A percentile compares a stretch with the other conserved stretches of the same genome.
Conservation (phyloP, 257 asterid species). For the Rubia yunnanensis region DNA sequence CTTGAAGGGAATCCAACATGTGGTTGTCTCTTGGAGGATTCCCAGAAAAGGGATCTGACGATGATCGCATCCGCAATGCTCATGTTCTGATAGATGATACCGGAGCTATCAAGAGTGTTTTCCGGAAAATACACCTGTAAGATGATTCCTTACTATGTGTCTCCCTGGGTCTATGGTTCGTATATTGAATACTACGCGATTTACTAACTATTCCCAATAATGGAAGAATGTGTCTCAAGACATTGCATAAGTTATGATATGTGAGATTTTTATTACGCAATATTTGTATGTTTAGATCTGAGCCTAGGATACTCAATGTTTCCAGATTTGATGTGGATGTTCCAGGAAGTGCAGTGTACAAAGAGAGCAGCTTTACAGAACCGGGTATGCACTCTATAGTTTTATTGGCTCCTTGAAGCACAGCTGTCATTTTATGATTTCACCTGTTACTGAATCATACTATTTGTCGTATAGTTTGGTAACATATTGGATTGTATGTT, state of each 20-base stretch:
- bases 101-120: conserved; percentile 63
- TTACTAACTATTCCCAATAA: not conserved
- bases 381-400: conserved; percentile 30
- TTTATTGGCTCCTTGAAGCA: not conserved
- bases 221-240: not conserved
- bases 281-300: not conserved
- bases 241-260: not conserved
- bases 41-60: conserved; percentile 78
- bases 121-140: conserved; percentile 78
- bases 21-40: conserved; percentile 97
- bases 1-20: conserved; percentile 59
- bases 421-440: not conserved
- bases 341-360: conserved; percentile 94
- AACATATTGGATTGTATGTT: not conserved
- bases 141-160: conserved; percentile 20
- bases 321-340: conserved; percentile 82
- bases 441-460: not conserved
- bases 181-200: not conserved
- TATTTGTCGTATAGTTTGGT: not conserved
- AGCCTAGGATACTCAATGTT: conserved; percentile 6
- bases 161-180: conserved; percentile 3
- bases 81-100: conserved; percentile 76
- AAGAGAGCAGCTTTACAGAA: conserved; percentile 90
- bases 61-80: conserved; percentile 62
- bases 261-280: not conserved